Conservation (phyloP, 306 rosid species). For the Cucurbita argyrosperma region DNA sequence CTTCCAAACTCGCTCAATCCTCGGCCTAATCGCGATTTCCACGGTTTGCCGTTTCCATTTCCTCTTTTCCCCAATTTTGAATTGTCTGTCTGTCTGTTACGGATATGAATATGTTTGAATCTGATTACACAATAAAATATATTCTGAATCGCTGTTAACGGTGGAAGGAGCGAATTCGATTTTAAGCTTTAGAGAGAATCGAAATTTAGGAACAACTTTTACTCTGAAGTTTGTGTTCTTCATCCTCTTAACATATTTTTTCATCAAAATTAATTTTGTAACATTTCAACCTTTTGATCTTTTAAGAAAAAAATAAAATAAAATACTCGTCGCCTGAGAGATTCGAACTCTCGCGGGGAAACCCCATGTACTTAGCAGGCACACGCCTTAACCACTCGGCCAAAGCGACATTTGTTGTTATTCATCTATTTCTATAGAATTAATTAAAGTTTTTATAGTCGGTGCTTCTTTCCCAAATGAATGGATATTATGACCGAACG, state of each 20-base stretch:
- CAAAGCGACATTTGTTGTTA: too few species aligned
- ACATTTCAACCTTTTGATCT: too few species aligned
- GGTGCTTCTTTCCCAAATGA: background rate
- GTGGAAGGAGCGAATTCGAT: background rate
- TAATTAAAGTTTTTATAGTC: too few species aligned
- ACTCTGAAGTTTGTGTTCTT: too few species aligned
- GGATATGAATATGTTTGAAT: background rate
- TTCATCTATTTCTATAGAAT: too few species aligned
- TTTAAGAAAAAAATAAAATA: too few species aligned
- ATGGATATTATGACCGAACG: background rate
- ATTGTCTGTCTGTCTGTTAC: background rate
- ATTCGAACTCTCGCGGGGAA: too few species aligned
- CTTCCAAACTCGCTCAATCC: slow-evolving; percentile 27
- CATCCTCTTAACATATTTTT: too few species aligned
- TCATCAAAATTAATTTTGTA: too few species aligned
- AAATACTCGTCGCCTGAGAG: too few species aligned
- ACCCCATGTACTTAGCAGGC: too few species aligned
- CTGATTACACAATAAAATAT: background rate
- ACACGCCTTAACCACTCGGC: too few species aligned
- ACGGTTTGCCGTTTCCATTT: background rate
- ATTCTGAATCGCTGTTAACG: background rate
- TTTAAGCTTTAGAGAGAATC: background rate
- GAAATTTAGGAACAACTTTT: background rate
- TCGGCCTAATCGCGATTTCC: background rate
- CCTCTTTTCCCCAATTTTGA: background rate